Conservation (phyloP, 2,329 filamentous ascomycete genomes). For the Fusarium oxysporum region DNA sequence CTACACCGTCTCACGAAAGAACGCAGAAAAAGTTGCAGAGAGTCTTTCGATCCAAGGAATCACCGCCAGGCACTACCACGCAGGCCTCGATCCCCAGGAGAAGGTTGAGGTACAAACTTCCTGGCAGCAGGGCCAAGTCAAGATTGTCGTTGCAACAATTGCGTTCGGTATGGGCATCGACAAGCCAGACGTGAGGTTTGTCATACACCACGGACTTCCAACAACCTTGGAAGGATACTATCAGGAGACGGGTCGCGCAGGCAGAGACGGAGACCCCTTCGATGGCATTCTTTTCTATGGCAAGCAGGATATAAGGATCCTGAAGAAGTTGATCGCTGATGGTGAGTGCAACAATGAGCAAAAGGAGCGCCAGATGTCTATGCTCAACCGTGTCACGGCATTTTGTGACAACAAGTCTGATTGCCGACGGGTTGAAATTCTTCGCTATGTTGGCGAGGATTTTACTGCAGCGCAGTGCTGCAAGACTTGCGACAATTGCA, state of each 20-base stretch:
- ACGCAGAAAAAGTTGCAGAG: constrained; percentile 82
- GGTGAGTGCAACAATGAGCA: constrained; percentile 81
- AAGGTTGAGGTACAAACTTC: constrained; percentile 78
- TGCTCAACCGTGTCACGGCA: constrained; percentile 85
- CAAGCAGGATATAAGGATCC: constrained; percentile 77
- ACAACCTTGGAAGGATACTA: constrained; percentile 98
- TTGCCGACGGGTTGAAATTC: constrained; percentile 87
- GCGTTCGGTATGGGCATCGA: constrained; percentile 99
- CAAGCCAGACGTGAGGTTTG: constrained; percentile 95
- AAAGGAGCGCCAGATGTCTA: constrained; percentile 83
- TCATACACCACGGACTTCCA: constrained; percentile 91
- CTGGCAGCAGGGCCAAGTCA: constrained; percentile 84
- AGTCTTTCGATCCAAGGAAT: constrained; percentile 75
- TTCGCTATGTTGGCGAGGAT: constrained; percentile 92
- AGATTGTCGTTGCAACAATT: constrained; percentile 97
- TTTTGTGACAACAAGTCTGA: constrained; percentile 92
- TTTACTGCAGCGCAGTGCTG: constrained; percentile 80
- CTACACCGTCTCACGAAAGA: constrained; percentile 88
- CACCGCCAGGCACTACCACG: constrained; percentile 86
- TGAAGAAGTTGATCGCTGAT: constrained; percentile 84
- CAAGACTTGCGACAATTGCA: constrained; percentile 89
- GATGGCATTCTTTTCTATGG: constrained; percentile 92
- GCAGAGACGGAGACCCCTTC: constrained; percentile 87
- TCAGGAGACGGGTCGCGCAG: constrained; percentile 95
- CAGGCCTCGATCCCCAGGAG: constrained; percentile 74